Evolutionary conservation across 768 basidiomycete species (phyloP), one percentile per base, ranked within the genome.

Genomic region (Suillus hirtellus): DNA sequence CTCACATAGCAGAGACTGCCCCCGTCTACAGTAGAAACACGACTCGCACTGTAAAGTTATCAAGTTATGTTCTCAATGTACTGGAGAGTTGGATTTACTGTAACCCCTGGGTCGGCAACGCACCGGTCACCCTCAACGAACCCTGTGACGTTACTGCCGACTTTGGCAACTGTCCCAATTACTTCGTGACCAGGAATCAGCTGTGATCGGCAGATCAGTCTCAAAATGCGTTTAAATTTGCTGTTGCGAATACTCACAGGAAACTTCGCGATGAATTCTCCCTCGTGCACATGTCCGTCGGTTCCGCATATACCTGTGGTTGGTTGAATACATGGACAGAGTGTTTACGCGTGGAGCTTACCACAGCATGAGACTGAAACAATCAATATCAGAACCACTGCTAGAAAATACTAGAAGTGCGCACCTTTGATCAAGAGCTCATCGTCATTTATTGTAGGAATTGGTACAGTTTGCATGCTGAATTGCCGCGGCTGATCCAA

Each of bases 261-360:
- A 71, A 87, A 89, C 69, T 81, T 82, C 67, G 85, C 79, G 65
- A 87, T 88, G 72, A 88, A 88, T 73, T 88, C 87, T 66, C 82
- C 83, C 34, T 87, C 80, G 70, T 86, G 84, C 65, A 87, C 86
- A 64, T 87, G 86, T n/a, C 78, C 84, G 67, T 89, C 88, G 52
- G 84, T 86, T 42, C 86, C 82, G 68, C 82, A 85, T 60, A 87
- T 78, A 74, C 87, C 86, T 77, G 68, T 70, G 8, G 54, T 52
- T 1, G 17, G 53, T 35, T 47, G 24, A 17, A 19, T 53, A 4
- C 27, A 37, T 54, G 24, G 21, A 43, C 34, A 49, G 10, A 24
- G 56, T 59, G 46, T 63, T 50, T 6, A n/a, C 62, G 24, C 8
- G 24, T n/a, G 40, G 27, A 34, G 74, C 75, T 65, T 63, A 81